phyloP scores from a whole-genome alignment of 371 early-diverging fungal genomes.

The Mucor velutinosus region DNA sequence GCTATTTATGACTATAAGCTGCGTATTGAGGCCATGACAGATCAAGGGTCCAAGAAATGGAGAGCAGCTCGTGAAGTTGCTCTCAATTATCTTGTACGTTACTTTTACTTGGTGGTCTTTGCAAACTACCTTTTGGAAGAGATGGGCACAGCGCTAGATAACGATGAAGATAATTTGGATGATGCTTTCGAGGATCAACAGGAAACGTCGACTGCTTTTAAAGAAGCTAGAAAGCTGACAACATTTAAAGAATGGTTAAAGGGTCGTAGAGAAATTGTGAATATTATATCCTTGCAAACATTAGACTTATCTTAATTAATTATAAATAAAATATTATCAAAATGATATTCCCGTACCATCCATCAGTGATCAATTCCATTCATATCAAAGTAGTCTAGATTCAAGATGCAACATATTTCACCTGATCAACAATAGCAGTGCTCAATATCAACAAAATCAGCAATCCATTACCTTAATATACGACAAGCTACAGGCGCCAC shows the following conservation, averaged over 20 bases:
- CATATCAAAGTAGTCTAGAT: too few species aligned
- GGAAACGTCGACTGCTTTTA: conserved; percentile 20
- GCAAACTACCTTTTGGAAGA: conserved; percentile 73
- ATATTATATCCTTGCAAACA: conserved; percentile 43
- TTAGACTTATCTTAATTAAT: conserved; percentile 18
- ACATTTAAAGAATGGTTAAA: conserved; percentile 57
- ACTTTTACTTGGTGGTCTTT: conserved; percentile 74
- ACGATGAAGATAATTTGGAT: conserved; percentile 1
- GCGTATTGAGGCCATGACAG: conserved; percentile 57
- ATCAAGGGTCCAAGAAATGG: conserved; percentile 52
- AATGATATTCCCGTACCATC: too few species aligned
- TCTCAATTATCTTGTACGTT: conserved; percentile 68
- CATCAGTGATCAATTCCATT: too few species aligned
- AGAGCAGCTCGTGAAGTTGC: conserved; percentile 47
- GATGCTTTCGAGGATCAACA: conserved; percentile 3
- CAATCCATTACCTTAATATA: too few species aligned
- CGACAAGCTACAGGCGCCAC: too few species aligned
- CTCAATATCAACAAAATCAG: too few species aligned
- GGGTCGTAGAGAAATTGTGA: conserved; percentile 56
- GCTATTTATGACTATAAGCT: conserved; percentile 72
- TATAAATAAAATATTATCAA: neutral
- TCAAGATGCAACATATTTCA: too few species aligned
- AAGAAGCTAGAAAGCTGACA: conserved; percentile 42
- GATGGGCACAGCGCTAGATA: conserved; percentile 24
- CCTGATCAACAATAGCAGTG: too few species aligned